Evolutionary conservation across 345 rosid species (phyloP), one percentile per base, ranked within the genome.

Genomic region (Lumnitzera racemosa): DNA sequence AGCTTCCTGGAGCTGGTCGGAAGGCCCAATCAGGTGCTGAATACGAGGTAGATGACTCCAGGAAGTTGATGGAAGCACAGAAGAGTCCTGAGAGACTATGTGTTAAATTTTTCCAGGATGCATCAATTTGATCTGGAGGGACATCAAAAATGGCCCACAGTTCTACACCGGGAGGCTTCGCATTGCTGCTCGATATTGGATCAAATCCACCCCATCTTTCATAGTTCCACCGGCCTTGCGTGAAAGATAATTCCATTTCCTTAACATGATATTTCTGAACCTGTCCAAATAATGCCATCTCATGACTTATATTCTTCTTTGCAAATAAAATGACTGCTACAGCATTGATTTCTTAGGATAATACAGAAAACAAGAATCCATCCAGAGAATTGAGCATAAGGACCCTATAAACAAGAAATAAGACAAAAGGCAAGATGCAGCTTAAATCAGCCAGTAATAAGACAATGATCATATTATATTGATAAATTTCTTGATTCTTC

Each of bases 131-230:
- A 58, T 86, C 71, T 29, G 53, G 70, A 49, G 90, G 89, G 74
- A 79, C 96, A 80, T 88, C 90, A 78, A 94, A 94, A 52, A 84
- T 83, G 62, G 97, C 97, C 99, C 96, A 94, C 46, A 94, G 71
- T 81, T 94, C 99, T 5, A 94, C 95, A 29, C 97, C 97, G 61
- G 95, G 88, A 55, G 97, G 97, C 72, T 94, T 94, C 2, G 99
- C 97, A 67, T 84, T 90, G 78, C 72, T 88, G 70, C 88, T 90
- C 43, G 99, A 73, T 41, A 88, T 62, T 53, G 95, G 83, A 29
- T 90, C 97, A 79, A 66, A 94, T 55, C 96, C 97, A 58, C 99
- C 99, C 97, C 99, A 94, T n/a, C 67, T 79, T 67, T 90, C 99
- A 69, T 90, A 89, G 65, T 83, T 86, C 99, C 97, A 94, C 56